Evolutionary conservation across 768 basidiomycete species (phyloP).

Genomic region (Albatrellus ellisii): DNA sequence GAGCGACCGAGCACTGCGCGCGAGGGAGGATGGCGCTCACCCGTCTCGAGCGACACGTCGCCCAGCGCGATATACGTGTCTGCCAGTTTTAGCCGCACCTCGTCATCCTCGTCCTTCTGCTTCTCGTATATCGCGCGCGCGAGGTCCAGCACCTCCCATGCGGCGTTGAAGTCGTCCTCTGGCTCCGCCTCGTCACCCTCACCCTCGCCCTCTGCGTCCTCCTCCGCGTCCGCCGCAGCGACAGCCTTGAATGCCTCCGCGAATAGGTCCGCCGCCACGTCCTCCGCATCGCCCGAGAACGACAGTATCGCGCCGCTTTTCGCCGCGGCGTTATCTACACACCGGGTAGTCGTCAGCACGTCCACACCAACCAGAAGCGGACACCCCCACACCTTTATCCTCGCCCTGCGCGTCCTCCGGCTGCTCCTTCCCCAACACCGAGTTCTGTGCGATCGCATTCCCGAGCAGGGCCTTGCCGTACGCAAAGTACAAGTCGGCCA

Average conservation of each 20-base stretch:
- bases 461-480: slow-evolving; percentile 92
- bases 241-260: slow-evolving; percentile 37
- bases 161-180: slow-evolving; percentile 95
- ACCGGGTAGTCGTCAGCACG: slow-evolving; percentile 1
- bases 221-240: slow-evolving; percentile 33
- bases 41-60: slow-evolving; percentile 95
- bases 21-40: slow-evolving; percentile 28
- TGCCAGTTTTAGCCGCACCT: slow-evolving; percentile 68
- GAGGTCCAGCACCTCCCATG: slow-evolving; percentile 96
- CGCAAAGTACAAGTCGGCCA: slow-evolving; percentile 77
- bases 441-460: slow-evolving; percentile 76
- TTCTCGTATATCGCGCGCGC: slow-evolving; percentile 80
- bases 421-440: slow-evolving; percentile 86
- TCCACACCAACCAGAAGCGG: not conserved
- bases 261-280: slow-evolving; percentile 51
- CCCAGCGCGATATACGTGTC: slow-evolving; percentile 86
- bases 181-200: slow-evolving; percentile 67
- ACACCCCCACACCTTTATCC: slow-evolving; percentile 22
- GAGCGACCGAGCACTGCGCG: not conserved
- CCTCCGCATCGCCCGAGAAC: slow-evolving; percentile 73
- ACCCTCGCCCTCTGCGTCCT: slow-evolving; percentile 39
- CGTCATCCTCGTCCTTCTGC: slow-evolving; percentile 42
- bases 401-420: slow-evolving; percentile 35
- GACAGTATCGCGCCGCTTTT: slow-evolving; percentile 51
- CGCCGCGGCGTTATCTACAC: slow-evolving; percentile 22